Conservation (phyloP, 352 stramenopile species). For the Phytophthora europaea region DNA sequence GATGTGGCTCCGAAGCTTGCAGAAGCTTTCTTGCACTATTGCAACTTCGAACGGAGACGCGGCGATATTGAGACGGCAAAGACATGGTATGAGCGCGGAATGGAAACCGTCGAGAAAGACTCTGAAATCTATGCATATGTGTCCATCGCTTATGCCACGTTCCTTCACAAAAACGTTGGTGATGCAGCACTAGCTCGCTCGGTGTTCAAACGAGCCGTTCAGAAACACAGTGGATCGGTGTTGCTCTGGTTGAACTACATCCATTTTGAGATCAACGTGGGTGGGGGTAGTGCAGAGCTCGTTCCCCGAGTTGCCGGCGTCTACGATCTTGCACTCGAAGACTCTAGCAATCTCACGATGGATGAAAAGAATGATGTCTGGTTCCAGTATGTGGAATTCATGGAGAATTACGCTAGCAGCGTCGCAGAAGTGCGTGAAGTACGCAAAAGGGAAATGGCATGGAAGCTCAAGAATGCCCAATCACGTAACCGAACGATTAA, state of each 20-base stretch:
- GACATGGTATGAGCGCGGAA: constrained; percentile 60
- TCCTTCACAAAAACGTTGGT: constrained; percentile 57
- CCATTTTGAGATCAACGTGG: constrained; percentile 69
- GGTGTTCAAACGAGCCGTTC: constrained; percentile 55
- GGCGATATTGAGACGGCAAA: constrained; percentile 61
- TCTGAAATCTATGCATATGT: constrained; percentile 60
- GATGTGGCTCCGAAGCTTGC: constrained; percentile 68
- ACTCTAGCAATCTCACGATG: constrained; percentile 61
- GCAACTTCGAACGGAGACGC: constrained; percentile 79
- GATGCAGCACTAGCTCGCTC: constrained; percentile 51
- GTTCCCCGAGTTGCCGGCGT: constrained; percentile 53
- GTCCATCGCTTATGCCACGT: constrained; percentile 67
- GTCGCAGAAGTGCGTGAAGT: constrained; percentile 63
- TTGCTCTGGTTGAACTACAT: constrained; percentile 77
- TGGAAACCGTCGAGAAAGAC: constrained; percentile 54
- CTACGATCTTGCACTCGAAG: constrained; percentile 60
- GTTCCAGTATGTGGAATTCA: constrained; percentile 83
- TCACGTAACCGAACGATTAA: constrained; percentile 65
- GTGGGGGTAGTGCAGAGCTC: constrained; percentile 33
- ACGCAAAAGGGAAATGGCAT: constrained; percentile 62
- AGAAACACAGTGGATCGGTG: constrained; percentile 55
- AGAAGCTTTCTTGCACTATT: constrained; percentile 71
- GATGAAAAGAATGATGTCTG: constrained; percentile 87
- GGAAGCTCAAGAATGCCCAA: constrained; percentile 75
- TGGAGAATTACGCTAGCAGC: constrained; percentile 62